A percentile compares a stretch with the other conserved stretches of the same genome.
These are phyloP conservation scores for Saururus chinensis DNA, from an alignment of 164 flowering plant genomes.

Conservation along the genomic window DNA sequence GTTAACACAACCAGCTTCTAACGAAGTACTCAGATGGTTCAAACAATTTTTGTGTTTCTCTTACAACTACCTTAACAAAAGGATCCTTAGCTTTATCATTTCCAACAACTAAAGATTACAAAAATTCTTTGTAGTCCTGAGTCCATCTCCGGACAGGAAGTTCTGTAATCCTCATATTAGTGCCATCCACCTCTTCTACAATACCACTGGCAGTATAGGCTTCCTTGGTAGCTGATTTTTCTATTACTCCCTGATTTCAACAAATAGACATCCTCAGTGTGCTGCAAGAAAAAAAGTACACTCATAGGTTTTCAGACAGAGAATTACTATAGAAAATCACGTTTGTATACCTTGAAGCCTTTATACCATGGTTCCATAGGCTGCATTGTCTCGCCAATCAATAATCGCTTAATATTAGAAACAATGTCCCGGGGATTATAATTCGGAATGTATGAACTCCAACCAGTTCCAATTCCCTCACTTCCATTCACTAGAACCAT, in stretches of 20 bases:
- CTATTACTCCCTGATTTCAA: conserved; percentile 42
- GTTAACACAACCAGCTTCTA: not conserved
- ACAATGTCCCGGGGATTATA: conserved; percentile 80
- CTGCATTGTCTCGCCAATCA: conserved; percentile 59
- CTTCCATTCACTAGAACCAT: conserved; percentile 86
- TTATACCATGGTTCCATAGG: conserved; percentile 98
- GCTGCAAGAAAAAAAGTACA: too few relatives aligned
- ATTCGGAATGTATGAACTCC: conserved; percentile 88
- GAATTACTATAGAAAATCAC: too few relatives aligned
- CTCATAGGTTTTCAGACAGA: not conserved
- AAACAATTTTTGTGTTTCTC: too few relatives aligned
- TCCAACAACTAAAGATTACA: conserved; percentile 43
- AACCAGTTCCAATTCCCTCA: conserved; percentile 99
- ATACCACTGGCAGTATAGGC: conserved; percentile 58
- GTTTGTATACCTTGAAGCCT: conserved; percentile 46
- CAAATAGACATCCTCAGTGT: too few relatives aligned
- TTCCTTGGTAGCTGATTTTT: conserved; percentile 61
- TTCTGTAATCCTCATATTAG: conserved; percentile 67
- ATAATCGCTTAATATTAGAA: conserved; percentile 53
- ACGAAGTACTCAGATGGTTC: not conserved
- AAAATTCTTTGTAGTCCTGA: conserved; percentile 70
- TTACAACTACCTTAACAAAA: conserved; percentile 50
- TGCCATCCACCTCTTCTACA: conserved; percentile 58
- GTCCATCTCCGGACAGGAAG: conserved; percentile 87
- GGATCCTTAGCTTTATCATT: conserved; percentile 59